These are phyloP conservation scores for Diversispora eburnea DNA, from an alignment of 192 early-diverging fungal genomes.

Conservation along the genomic window DNA sequence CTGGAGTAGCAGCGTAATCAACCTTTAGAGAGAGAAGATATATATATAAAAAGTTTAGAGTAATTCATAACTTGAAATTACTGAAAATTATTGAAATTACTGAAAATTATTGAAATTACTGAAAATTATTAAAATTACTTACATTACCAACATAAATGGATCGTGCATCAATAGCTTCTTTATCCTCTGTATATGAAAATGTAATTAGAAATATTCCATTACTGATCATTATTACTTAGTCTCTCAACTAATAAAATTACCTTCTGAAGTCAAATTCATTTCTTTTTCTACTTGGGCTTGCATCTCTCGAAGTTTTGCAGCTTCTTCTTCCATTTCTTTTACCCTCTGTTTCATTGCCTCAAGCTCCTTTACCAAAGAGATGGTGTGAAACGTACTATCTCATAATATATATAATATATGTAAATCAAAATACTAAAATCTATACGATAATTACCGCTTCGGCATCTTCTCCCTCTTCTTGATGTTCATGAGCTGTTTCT, in stretches of 20 bases:
- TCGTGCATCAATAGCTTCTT: constrained; percentile 75
- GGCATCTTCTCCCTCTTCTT: constrained; percentile 24
- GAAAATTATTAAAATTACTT: constrained; percentile 20
- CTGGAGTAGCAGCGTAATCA: constrained; percentile 90
- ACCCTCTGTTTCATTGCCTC: constrained; percentile 76
- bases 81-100: not conserved
- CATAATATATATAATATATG: not conserved
- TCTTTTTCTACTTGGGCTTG: constrained; percentile 74
- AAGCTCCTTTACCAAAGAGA: constrained; percentile 34
- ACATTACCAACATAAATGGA: constrained; percentile 96
- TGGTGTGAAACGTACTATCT: not conserved
- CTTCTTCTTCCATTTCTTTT: constrained; percentile 79
- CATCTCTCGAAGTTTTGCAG: constrained; percentile 74
- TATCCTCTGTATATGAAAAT: constrained; percentile 38
- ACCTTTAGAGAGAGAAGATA: constrained; percentile 44
- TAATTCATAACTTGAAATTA: not conserved
- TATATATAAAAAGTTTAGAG: not conserved
- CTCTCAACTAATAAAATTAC: constrained; percentile 22
- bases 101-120: not conserved
- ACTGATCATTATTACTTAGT: not conserved
- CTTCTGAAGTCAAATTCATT: constrained; percentile 57
- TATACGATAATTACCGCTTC: constrained; percentile 23
- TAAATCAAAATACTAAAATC: not conserved
- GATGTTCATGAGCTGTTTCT: constrained; percentile 14
- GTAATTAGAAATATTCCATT: not conserved